Evolutionary conservation across 2,329 filamentous ascomycete species (phyloP), one percentile per base, ranked within the genome.

Genomic region (Aureobasidium sp.): DNA sequence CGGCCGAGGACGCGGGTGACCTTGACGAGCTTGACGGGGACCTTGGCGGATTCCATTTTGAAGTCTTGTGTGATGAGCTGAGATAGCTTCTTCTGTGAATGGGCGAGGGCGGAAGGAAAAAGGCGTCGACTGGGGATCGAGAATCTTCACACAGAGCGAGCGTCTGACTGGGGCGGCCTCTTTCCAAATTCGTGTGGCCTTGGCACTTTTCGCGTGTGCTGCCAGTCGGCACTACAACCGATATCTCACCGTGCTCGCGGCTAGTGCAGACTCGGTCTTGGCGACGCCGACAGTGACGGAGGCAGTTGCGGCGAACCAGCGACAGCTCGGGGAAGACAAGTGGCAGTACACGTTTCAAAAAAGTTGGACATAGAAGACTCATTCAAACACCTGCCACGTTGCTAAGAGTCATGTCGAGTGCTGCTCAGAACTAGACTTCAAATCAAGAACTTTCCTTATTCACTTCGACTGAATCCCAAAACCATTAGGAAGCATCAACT

Each of bases 11-110:
- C 92, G 78, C 91, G 88, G 83, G 90, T 96, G 80, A 97, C 93
- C 88, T 97, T 97, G 81, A 97, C 94, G 81, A 97, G 91, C 91
- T 99, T 99, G 83, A 96, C 91, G 81, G 92, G 91, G 77, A 90
- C 86, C 85, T 74, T 74, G 63, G 72, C 71, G 76, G 90, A 84
- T 84, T 97, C 93, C 93, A 97, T 97, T 75, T 80, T 86, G 62
- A 61, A 50, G 45, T 52, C 45, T 48, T 41, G 44, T 60, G 57
- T 39, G 63, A 44, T 62, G 58, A 60, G 57, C 47, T 60, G 57
- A 29, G 47, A 60, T 50, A 52, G 57, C 34, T 49, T 47, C 57
- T 59, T 59, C 57, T 59, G 44, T 59, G 11, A 49, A 7, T 59
- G 57, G 57, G 45, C 57, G 54, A 49, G 34, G 55, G 55, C 39